phyloP scores from a whole-genome alignment of 1,284 basidiomycete species.

The Ceratobasidium sp. region DNA sequence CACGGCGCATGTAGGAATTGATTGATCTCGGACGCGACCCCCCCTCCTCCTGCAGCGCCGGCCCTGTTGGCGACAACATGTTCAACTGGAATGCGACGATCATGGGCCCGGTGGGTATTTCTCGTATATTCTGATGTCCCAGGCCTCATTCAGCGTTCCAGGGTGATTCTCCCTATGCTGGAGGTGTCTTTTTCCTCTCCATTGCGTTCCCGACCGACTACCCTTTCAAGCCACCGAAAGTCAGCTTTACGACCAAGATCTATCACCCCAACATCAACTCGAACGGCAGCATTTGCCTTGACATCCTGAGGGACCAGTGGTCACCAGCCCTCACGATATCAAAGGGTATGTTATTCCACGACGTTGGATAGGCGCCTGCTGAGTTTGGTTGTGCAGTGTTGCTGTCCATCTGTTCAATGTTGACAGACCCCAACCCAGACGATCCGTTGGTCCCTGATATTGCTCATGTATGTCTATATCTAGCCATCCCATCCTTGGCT shows the following conservation, averaged over 20 bases:
- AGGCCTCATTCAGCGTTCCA: slow-evolving; percentile 54
- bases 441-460: slow-evolving; percentile 77
- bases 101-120: slow-evolving; percentile 87
- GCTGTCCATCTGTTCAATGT: slow-evolving; percentile 95
- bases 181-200: slow-evolving; percentile 96
- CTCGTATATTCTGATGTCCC: slow-evolving; percentile 15
- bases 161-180: slow-evolving; percentile 95
- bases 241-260: slow-evolving; percentile 96
- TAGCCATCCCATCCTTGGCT: slow-evolving; percentile 57
- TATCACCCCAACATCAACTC: slow-evolving; percentile 98
- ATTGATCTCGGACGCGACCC: slow-evolving; percentile 97
- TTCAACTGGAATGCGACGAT: slow-evolving; percentile 99
- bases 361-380: slow-evolving; percentile 7
- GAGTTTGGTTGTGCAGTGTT: slow-evolving; percentile 66
- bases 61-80: slow-evolving; percentile 95
- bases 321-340: slow-evolving; percentile 98
- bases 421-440: slow-evolving; percentile 97
- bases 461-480: slow-evolving; percentile 62
- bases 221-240: slow-evolving; percentile 99
- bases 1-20: slow-evolving; percentile 77
- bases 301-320: slow-evolving; percentile 98
- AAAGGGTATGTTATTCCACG: slow-evolving; percentile 74
- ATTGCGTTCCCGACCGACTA: slow-evolving; percentile 96
- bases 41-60: slow-evolving; percentile 96
- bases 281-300: slow-evolving; percentile 98